A percentile compares a stretch with the other conserved stretches of the same genome.
These are phyloP conservation scores for Cryphonectria radicalis DNA, from an alignment of 2,329 filamentous ascomycete species.

Conservation along the genomic window DNA sequence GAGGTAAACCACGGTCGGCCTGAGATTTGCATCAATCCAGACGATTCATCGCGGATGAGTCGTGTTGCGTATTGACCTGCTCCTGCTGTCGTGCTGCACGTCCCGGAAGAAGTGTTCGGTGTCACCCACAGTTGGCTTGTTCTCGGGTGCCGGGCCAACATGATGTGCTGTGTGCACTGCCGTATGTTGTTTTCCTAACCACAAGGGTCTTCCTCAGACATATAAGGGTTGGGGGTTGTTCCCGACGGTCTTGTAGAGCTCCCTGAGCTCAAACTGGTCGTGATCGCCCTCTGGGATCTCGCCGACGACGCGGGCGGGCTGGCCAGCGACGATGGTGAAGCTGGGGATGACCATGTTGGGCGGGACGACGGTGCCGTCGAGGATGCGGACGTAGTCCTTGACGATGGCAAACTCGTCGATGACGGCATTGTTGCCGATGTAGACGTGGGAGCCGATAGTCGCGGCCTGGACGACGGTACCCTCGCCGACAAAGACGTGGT, in stretches of 20 bases:
- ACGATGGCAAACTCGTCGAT: constrained; percentile 88
- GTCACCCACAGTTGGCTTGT: not conserved
- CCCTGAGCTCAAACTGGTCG: constrained; percentile 66
- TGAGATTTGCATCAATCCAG: not conserved
- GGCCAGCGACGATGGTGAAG: constrained; percentile 87
- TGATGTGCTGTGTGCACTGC: not conserved
- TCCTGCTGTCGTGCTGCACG: not conserved
- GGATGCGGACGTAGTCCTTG: constrained; percentile 88
- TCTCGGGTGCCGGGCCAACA: not conserved
- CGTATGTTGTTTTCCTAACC: not conserved
- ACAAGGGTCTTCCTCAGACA: constrained; percentile 34
- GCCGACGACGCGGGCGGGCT: constrained; percentile 78
- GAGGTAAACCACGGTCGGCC: not conserved
- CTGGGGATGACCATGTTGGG: constrained; percentile 90
- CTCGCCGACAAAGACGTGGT: constrained; percentile 89
- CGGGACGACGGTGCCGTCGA: constrained; percentile 84
- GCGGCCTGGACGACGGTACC: constrained; percentile 80
- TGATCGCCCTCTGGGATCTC: constrained; percentile 76
- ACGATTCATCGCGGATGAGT: not conserved
- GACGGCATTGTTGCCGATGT: constrained; percentile 77
- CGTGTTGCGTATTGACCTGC: not conserved
- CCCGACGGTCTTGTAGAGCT: constrained; percentile 67
- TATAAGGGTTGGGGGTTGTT: constrained; percentile 54
- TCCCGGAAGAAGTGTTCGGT: not conserved
- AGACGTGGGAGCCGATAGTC: constrained; percentile 81